Evolutionary conservation across 1,139 yeast species (phyloP), one percentile per base, ranked within the genome.

Genomic region (Candida albicans): DNA sequence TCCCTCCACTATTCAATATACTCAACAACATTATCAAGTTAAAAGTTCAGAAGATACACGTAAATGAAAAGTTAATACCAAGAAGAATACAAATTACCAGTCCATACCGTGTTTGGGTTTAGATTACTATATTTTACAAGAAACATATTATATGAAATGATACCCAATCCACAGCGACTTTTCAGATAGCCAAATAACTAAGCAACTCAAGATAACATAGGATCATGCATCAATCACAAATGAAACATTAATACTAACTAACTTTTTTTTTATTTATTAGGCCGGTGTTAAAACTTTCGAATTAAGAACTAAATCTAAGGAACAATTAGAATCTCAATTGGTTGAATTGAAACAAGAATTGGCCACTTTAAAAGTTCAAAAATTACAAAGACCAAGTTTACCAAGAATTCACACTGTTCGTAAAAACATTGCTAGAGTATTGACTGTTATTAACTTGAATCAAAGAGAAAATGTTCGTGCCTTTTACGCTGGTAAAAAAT

Each of bases 401-500:
- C 95, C 95, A 84, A 87, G 87, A 81, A 90, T 93, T 79, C 82
- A 83, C 81, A 87, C 91, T 59, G 96, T 91, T 70, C 89, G 98
- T 84, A 93, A 91, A 84, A 84, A 89, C 82, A 93, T 93, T 75
- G 99, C 99, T 67, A 90, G 95, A 76, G 96, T 91, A 66, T 87
- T 93, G 77, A 95, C 99, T 62, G 80, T 91, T 77, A 89, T 93
- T 80, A 91, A 88, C 93, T 82, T 84, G 67, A 89, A 87, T 82
- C 96, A 90, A 81, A 91, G 99, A 80, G 91, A 86, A 60, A 84
- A 87, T 64, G 96, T 89, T 72, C 88, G 88, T 77, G 95, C 87
- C 70, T 86, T 87, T 83, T 91, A 90, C 93, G 82, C 82, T 62
- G 96, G 91, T 78, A 90, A 90, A 85, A 91, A 90, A 81, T 87